Base-by-base conservation (phyloP, 257 asterid species). In the Capsicum chinense region DNA sequence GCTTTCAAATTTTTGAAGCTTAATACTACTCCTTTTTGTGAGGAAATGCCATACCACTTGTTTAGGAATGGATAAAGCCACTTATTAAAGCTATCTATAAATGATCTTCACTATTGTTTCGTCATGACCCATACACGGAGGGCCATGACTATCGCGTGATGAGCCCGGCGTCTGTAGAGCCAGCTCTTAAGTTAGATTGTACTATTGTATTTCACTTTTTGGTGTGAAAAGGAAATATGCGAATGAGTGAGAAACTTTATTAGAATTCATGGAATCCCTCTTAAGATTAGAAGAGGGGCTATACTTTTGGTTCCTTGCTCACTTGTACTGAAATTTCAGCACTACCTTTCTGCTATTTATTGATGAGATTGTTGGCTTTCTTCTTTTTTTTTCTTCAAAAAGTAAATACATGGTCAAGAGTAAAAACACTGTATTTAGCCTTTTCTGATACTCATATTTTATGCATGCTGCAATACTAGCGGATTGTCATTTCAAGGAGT, bases 1-100 rank as follows among this genome's bases (percentile, higher is more conserved):
- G 92, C 54, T 76, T 83, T 67, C 35, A 47, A 15, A 17, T 6
- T 56, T n/a, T 39, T 79, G 16, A 7, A 60, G 9, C n/a, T 79
- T 33, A 5, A 39, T 26, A 42, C 11, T 69, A 15, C 50, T 62
- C 44, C 50, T 82, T 35, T 35, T 47, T 62, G 54, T 16, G 39
- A n/a, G 62, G 79, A 26, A 68, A 71, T 15, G 68, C 11, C 44
- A 21, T 12, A 58, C 33, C 33, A 26, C 33, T 26, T 26, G 33
- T 67, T n/a, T 56, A 14, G 79, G 56, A 14, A 48, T 42, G 12
- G 37, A 26, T 64, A 17, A 59, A 57, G 58, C 4, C 57, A 16
- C 42, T 16, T 33, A 66, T 35, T 79, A 37, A 59, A 59, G 56
- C 35, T 35, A 35, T 56, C n/a, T 21, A 37, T 13, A 50, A 54